Evolutionary conservation across 2,329 filamentous ascomycete species (phyloP), one percentile per base, ranked within the genome.

Genomic region (Cladosporium oxysporum): DNA sequence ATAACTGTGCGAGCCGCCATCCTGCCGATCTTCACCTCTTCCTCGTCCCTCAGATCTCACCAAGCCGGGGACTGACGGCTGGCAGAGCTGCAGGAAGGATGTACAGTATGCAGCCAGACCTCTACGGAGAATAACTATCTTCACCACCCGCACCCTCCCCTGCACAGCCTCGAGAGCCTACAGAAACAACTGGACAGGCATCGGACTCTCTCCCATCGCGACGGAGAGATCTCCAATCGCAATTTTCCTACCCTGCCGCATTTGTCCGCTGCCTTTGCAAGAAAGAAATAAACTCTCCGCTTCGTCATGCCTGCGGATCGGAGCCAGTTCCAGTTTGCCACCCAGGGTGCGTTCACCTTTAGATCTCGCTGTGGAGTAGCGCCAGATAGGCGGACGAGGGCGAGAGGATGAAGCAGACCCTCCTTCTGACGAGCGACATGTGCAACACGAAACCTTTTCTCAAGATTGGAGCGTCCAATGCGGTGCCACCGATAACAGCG

Each of bases 1-100:
- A 58, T 58, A 23, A 31, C 53, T 58, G 31, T 58, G 53, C 53
- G 53, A 58, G 53, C 53, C 53, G 53, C 14, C 53, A 23, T 18
- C 53, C 53, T 52, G 53, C 53, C 18, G 53, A 58, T 58, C 53
- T n/a, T 44, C 16, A n/a, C 37, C 16, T 58, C n/a, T 23, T 10
- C 53, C 23, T n/a, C n/a, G 31, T 33, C 29, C 10, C 18, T 21
- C 31, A 58, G 52, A 10, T 37, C 31, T 28, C 50, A 53, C 50
- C 26, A 10, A 31, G 37, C 37, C 37, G 23, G 49, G 23, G n/a
- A 29, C 16, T 14, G 49, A 21, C 23, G 23, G 28, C 18, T 29
- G 28, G 5, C 49, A 53, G 5, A 53, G 12, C 49, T 28, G 28
- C 26, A 53, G n/a, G n/a, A n/a, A 47, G 41, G 41, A 23, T 23